Percentiles rank a stretch among this genome's conserved stretches.
phyloP scores from a whole-genome alignment of 2,329 filamentous ascomycete genomes.

The Microcyclosporella mali region DNA sequence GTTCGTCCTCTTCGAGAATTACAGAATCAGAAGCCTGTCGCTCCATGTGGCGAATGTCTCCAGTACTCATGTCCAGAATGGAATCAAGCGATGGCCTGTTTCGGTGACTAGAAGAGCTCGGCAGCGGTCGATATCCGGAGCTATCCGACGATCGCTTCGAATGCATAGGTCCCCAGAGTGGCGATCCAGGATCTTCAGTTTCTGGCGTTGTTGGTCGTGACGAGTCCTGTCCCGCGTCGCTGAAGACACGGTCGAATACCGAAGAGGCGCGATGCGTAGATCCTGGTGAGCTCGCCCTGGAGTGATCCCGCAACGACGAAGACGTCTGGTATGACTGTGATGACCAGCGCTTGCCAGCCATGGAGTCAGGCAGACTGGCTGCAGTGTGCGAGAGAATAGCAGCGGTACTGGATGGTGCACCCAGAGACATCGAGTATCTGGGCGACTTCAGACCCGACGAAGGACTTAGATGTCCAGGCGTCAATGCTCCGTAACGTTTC shows the following conservation, averaged over 20 bases:
- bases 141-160: slow-evolving; percentile 51
- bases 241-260: slow-evolving; percentile 69
- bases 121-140: slow-evolving; percentile 21
- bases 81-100: slow-evolving; percentile 24
- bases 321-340: slow-evolving; percentile 55
- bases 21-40: slow-evolving; percentile 17
- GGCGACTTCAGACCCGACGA: slow-evolving; percentile 35
- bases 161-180: slow-evolving; percentile 58
- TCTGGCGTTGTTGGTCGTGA: slow-evolving; percentile 77
- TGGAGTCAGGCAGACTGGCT: slow-evolving; percentile 50
- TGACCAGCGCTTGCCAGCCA: slow-evolving; percentile 55
- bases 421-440: slow-evolving; percentile 35
- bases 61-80: slow-evolving; percentile 28
- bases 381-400: slow-evolving; percentile 59
- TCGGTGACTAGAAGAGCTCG: slow-evolving; percentile 13
- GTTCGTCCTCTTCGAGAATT: slow-evolving; percentile 29
- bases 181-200: slow-evolving; percentile 54
- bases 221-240: slow-evolving; percentile 53
- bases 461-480: slow-evolving; percentile 46
- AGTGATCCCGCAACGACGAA: slow-evolving; percentile 60
- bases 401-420: slow-evolving; percentile 45
- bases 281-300: slow-evolving; percentile 72
- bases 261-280: slow-evolving; percentile 64
- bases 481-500: slow-evolving; percentile 58
- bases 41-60: slow-evolving; percentile 22